These are phyloP conservation scores for Geosmithia morbida DNA, from an alignment of 2,329 filamentous ascomycete genomes.

Conservation along the genomic window DNA sequence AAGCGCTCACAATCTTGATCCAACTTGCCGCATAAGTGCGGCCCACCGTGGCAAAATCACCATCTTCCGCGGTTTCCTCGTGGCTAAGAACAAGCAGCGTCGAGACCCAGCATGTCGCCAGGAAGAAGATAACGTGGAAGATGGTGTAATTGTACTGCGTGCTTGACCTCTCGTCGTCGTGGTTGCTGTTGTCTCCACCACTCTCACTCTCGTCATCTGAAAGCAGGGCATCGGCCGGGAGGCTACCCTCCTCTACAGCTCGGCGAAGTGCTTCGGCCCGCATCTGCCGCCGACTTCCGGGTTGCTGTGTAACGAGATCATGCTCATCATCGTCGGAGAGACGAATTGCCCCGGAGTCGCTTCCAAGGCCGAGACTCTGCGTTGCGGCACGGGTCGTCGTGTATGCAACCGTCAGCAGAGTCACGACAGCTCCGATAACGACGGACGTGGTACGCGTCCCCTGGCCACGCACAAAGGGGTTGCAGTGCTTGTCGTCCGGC, in stretches of 20 bases:
- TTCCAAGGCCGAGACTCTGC: slow-evolving; percentile 65
- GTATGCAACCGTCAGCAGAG: slow-evolving; percentile 93
- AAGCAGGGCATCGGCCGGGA: slow-evolving; percentile 80
- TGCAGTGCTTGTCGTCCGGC: slow-evolving; percentile 84
- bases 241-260: slow-evolving; percentile 80
- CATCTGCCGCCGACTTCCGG: slow-evolving; percentile 71
- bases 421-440: slow-evolving; percentile 85
- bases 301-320: slow-evolving; percentile 77
- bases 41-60: slow-evolving; percentile 82
- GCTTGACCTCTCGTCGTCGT: slow-evolving; percentile 76
- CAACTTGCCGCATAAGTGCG: slow-evolving; percentile 95
- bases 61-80: slow-evolving; percentile 43
- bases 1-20: slow-evolving; percentile 97
- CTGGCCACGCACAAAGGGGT: slow-evolving; percentile 74
- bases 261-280: slow-evolving; percentile 79
- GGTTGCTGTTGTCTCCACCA: slow-evolving; percentile 43
- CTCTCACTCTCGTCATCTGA: slow-evolving; percentile 56
- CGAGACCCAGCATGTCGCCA: slow-evolving; percentile 91
- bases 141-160: slow-evolving; percentile 95
- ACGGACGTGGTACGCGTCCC: slow-evolving; percentile 83
- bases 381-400: slow-evolving; percentile 94
- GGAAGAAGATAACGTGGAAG: slow-evolving; percentile 96
- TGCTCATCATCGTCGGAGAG: slow-evolving; percentile 67
- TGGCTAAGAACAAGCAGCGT: slow-evolving; percentile 71
- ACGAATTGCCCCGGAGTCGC: slow-evolving; percentile 32